Evolutionary conservation across 2,329 filamentous ascomycete species (phyloP).

Genomic region (Xylariaceae sp.): DNA sequence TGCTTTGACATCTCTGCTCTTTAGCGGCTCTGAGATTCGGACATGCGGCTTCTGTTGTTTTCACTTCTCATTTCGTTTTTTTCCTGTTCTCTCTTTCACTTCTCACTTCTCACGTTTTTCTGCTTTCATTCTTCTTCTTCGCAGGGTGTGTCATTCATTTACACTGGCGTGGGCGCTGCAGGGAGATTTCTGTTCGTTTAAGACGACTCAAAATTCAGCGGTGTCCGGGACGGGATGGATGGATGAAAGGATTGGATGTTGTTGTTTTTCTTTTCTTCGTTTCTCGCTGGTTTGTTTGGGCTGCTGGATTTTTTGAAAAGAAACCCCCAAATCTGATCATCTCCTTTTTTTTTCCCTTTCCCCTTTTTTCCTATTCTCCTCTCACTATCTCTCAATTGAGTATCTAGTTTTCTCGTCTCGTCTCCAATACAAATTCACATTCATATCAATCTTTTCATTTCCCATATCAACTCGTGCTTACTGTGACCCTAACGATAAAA

Average conservation of each 20-base stretch:
- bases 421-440: conserved; percentile 16
- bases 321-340: no score
- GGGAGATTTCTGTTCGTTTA: conserved; percentile 1
- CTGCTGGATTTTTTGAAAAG: background rate
- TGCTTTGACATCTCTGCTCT: background rate
- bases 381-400: background rate
- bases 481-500: conserved; percentile 4
- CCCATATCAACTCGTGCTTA: background rate
- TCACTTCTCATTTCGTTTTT: background rate
- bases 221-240: conserved; percentile 1
- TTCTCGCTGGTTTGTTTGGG: conserved; percentile 8
- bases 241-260: no score
- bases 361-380: no score
- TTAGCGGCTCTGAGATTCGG: background rate
- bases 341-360: background rate
- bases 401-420: background rate
- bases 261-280: no score
- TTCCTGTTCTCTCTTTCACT: background rate
- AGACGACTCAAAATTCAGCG: conserved; percentile 4
- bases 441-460: background rate
- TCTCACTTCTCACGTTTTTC: background rate
- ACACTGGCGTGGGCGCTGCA: conserved; percentile 5
- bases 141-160: conserved; percentile 6
- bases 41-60: background rate
- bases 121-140: conserved; percentile 3